phyloP scores from a whole-genome alignment of 352 stramenopile species.

The Thalassiosira sp. region DNA sequence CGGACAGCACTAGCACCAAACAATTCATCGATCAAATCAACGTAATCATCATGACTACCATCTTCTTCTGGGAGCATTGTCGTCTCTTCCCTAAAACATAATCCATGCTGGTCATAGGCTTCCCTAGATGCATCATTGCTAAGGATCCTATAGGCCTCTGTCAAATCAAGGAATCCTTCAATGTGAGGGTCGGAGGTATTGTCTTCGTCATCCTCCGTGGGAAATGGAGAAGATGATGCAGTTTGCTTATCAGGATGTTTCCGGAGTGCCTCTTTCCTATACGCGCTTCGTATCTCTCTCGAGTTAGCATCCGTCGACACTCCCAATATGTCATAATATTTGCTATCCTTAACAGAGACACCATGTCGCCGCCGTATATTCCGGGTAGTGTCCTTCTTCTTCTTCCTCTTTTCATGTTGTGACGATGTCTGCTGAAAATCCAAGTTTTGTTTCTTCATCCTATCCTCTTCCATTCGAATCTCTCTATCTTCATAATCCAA shows the following conservation, averaged over 20 bases:
- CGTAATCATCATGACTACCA: constrained; percentile 8
- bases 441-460: constrained; percentile 10
- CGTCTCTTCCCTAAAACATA: constrained; percentile 23
- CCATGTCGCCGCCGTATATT: constrained; percentile 8
- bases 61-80: neutral
- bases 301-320: constrained; percentile 53
- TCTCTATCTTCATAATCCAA: constrained; percentile 43
- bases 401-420: constrained; percentile 9
- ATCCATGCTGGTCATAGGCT: constrained; percentile 36
- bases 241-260: constrained; percentile 70
- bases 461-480: constrained; percentile 43
- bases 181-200: constrained; percentile 18
- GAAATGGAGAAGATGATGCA: constrained; percentile 3
- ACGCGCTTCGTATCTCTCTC: constrained; percentile 69
- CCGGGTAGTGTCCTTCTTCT: neutral
- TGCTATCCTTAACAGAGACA: constrained; percentile 30
- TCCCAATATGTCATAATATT: constrained; percentile 65
- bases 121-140: constrained; percentile 32
- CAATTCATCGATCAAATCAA: constrained; percentile 36
- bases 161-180: constrained; percentile 37
- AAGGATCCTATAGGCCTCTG: constrained; percentile 35
- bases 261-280: constrained; percentile 64
- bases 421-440: constrained; percentile 3
- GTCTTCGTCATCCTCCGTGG: too few relatives aligned
- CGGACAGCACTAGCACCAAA: constrained; percentile 21